phyloP scores from a whole-genome alignment of 1,284 basidiomycete species.

The Moesziomyces sp. region DNA sequence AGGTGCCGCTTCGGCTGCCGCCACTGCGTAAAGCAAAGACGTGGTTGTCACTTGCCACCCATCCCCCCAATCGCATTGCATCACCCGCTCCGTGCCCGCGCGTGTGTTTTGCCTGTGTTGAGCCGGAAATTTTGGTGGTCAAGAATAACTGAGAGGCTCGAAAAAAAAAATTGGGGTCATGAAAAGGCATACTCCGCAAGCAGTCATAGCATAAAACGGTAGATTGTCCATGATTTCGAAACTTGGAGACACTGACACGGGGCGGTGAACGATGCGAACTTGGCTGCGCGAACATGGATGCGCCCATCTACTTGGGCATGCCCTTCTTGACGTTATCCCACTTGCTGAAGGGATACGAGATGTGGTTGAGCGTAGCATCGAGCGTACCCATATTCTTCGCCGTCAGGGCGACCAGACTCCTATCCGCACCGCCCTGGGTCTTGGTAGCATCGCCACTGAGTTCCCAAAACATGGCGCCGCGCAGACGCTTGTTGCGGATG shows the following conservation, averaged over 20 bases:
- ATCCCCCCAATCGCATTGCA: too few relatives aligned
- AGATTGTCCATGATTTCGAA: too few relatives aligned
- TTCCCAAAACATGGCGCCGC: constrained; percentile 79
- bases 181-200: constrained; percentile 1
- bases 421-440: constrained; percentile 37
- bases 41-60: background rate
- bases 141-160: too few relatives aligned
- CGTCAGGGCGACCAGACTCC: constrained; percentile 41
- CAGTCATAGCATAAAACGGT: background rate
- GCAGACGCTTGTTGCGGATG: constrained; percentile 77
- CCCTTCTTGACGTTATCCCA: constrained; percentile 67
- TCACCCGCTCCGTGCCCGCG: too few relatives aligned
- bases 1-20: constrained; percentile 29
- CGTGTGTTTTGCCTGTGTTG: too few relatives aligned
- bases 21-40: background rate
- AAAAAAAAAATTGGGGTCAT: background rate
- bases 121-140: too few relatives aligned
- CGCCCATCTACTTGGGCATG: constrained; percentile 6
- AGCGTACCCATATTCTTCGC: constrained; percentile 50
- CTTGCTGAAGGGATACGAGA: constrained; percentile 71
- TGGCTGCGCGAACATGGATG: too few relatives aligned
- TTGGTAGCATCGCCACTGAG: constrained; percentile 65
- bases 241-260: too few relatives aligned
- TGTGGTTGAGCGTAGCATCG: constrained; percentile 76
- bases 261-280: too few relatives aligned